These are phyloP conservation scores for Corymbia citriodora DNA, from an alignment of 441 rosid genomes.

Conservation along the genomic window DNA sequence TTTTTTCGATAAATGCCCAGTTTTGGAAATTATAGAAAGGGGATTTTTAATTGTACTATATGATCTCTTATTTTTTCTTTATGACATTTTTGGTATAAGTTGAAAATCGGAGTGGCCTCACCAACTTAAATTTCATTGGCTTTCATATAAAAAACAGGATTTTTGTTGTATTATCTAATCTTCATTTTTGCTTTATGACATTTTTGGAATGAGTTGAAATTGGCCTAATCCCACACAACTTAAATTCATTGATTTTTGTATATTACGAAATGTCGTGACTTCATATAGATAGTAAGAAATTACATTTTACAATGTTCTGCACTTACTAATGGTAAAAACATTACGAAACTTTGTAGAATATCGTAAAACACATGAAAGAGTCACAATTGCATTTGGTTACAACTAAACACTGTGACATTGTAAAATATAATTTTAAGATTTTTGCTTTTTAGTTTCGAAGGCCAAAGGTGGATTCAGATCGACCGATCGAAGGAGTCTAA, in stretches of 20 bases:
- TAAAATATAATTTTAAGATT: not conserved
- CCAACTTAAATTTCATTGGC: too few species aligned
- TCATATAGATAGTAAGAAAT: too few species aligned
- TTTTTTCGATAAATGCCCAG: too few species aligned
- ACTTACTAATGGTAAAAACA: not conserved
- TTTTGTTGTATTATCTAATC: too few species aligned
- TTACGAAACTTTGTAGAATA: not conserved
- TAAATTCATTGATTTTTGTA: too few species aligned
- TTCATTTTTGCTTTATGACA: too few species aligned
- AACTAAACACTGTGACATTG: not conserved
- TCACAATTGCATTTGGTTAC: not conserved
- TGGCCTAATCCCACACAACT: not conserved
- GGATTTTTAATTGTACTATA: not conserved
- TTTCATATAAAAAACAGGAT: not conserved
- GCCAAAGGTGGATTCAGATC: too few species aligned
- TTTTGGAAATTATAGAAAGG: accelerated
- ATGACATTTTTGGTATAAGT: not conserved
- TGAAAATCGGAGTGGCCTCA: not conserved
- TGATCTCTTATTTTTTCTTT: too few species aligned
- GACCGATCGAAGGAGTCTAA: not conserved
- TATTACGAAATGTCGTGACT: not conserved
- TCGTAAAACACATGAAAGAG: not conserved
- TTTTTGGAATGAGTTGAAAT: not conserved
- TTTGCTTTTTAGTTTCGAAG: too few species aligned
- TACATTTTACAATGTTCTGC: not conserved